Conservation (phyloP, 768 basidiomycete species). For the Leccinum imitatum region DNA sequence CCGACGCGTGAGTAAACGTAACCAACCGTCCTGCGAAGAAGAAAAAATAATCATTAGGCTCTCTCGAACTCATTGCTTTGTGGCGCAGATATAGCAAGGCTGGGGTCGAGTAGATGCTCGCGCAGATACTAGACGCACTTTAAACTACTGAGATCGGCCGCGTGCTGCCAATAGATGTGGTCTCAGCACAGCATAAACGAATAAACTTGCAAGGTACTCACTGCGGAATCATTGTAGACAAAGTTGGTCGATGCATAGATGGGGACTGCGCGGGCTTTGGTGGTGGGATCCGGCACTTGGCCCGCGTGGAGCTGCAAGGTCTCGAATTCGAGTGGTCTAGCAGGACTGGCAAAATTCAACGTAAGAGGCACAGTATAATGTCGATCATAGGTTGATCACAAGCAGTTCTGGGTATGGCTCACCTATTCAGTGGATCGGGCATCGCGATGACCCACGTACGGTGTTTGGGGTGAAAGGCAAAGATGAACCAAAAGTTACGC, state of each 20-base stretch:
- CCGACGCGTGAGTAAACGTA: constrained; percentile 54
- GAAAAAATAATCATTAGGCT: neutral
- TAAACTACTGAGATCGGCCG: constrained; percentile 52
- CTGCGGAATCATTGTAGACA: constrained; percentile 55
- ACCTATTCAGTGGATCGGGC: constrained; percentile 21
- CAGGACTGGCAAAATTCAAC: too few relatives aligned
- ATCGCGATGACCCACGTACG: constrained; percentile 8
- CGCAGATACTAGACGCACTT: constrained; percentile 22
- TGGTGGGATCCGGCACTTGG: constrained; percentile 48
- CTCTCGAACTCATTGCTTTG: neutral
- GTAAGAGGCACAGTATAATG: too few relatives aligned
- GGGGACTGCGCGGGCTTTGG: constrained; percentile 61
- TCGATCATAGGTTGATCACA: too few relatives aligned
- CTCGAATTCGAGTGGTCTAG: constrained; percentile 52
- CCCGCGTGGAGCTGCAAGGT: constrained; percentile 66
- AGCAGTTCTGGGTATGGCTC: neutral
- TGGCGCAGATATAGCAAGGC: neutral
- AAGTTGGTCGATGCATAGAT: constrained; percentile 60
- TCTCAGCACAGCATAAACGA: neutral
- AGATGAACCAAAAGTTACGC: too few relatives aligned
- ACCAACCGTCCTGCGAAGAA: constrained; percentile 36
- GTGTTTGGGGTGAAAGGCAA: neutral
- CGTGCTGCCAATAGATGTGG: constrained; percentile 38
- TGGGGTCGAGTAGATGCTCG: neutral
- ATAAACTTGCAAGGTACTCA: constrained; percentile 15